Percentiles rank a stretch among this genome's conserved stretches.
Conservation (phyloP, 176 grass and related monocot species). For the Musa itinerans region DNA sequence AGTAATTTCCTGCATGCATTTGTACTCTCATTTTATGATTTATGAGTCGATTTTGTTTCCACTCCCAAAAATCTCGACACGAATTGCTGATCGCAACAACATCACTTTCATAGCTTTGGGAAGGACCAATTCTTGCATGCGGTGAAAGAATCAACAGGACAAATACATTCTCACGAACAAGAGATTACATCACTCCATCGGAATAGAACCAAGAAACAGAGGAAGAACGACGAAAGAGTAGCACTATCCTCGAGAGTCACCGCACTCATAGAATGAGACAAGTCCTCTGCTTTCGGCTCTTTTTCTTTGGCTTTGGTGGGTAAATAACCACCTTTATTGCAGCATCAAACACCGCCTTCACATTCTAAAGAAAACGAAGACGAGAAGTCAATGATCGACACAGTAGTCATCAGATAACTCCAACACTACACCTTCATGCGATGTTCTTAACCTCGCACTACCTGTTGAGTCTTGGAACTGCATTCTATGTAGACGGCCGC, state of each 20-base stretch:
- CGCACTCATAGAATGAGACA: slow-evolving; percentile 57
- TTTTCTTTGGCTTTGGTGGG: slow-evolving; percentile 66
- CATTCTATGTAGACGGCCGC: slow-evolving; percentile 16
- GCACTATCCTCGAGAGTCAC: background rate
- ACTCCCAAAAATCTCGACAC: too few species aligned
- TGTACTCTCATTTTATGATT: background rate
- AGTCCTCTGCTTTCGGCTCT: slow-evolving; percentile 40
- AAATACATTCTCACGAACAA: background rate
- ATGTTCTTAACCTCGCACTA: background rate
- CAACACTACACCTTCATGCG: too few species aligned
- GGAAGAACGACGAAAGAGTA: background rate
- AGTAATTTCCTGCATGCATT: background rate
- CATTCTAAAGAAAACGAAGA: slow-evolving; percentile 33
- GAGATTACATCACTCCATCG: background rate
- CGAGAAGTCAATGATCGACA: background rate
- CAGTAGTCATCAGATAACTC: too few species aligned
- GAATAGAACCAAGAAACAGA: background rate
- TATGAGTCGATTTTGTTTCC: too few species aligned
- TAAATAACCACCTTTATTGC: slow-evolving; percentile 64
- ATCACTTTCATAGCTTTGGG: background rate
- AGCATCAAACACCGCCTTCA: slow-evolving; percentile 62
- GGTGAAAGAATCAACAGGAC: background rate
- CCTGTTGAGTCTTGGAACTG: slow-evolving; percentile 24
- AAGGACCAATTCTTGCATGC: background rate
- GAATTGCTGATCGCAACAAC: too few species aligned